Base-by-base conservation (phyloP, 495 filamentous ascomycete species). In the Tuber brumale region DNA sequence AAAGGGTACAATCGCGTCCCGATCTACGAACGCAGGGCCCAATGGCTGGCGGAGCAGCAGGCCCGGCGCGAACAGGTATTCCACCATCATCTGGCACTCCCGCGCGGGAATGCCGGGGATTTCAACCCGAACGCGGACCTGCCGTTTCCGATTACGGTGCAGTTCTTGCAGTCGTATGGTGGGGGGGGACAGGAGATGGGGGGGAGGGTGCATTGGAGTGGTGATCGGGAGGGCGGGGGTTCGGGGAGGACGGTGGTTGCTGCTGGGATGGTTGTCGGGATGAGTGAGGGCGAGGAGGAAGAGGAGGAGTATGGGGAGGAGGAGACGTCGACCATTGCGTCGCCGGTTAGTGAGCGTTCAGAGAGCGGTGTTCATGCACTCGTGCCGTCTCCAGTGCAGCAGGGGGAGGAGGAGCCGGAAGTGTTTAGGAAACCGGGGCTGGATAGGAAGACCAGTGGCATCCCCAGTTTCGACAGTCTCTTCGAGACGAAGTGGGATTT, bases 1-100 rank as follows among this genome's bases (percentile, higher is more conserved):
- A 79, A 75, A 35, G 77, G 78, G 43, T 80, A 79, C 43, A 80
- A 80, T 57, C 78, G 78, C 75, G n/a, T 80, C 70, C 78, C 78
- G 37, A 75, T 80, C 51, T 80, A 80, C 18, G 78, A 80, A 71
- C 73, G 78, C 1, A 71, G 78, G 44, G 78, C 78, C 35, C 78
- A 79, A 71, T 80, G 78, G 78, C 76, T 80, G 45, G 72, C 78
- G 41, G 78, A 80, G 27, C 78, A 80, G 23, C 78, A 80, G 61
- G 73, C 78, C 45, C 75, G 77, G 18, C 76, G 78, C 35, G 78
- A 80, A 9, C 70, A 79, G 44, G 79, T 75, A 31, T 70, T 73
- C 45, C 77, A 79, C 14, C 21, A 39, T 23, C 75, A 19, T 39
- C 51, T 69, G 66, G 41, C 35, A 8, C 57, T 61, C 16, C 46